Percentiles rank a stretch among this genome's conserved stretches.
phyloP scores from a whole-genome alignment of 257 asterid genomes.

The Primulina huaijiensis region DNA sequence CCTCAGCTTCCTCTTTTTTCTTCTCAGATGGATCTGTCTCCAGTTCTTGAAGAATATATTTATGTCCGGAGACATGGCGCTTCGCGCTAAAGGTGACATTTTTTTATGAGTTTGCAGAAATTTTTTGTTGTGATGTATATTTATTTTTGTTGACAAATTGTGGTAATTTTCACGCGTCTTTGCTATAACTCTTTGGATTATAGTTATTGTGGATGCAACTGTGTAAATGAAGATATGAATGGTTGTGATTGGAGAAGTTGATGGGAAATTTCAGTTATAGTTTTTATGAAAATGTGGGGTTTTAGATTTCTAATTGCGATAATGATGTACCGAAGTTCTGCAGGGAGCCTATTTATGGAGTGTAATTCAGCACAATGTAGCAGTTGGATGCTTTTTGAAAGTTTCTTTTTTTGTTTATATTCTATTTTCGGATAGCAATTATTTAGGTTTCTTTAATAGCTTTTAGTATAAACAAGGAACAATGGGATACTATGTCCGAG shows the following conservation, averaged over 20 bases:
- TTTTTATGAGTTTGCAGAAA: not conserved
- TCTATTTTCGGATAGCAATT: not conserved
- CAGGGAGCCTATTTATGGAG: not conserved
- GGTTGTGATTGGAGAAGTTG: not conserved
- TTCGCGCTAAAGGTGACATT: slow-evolving; percentile 44
- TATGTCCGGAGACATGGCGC: slow-evolving; percentile 38
- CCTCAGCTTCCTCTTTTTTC: slow-evolving; percentile 35
- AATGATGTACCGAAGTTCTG: not conserved
- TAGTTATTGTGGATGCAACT: slow-evolving; percentile 3
- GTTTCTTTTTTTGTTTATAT: not conserved
- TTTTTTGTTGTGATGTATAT: slow-evolving; percentile 5
- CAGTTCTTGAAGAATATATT: slow-evolving; percentile 29
- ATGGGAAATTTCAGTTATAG: not conserved
- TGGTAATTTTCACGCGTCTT: not conserved
- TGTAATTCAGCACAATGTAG: not conserved
- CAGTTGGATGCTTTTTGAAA: not conserved
- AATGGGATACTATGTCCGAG: not conserved
- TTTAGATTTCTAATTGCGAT: not conserved
- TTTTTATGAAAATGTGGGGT: not conserved
- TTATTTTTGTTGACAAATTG: not conserved
- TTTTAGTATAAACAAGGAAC: slow-evolving; percentile 1
- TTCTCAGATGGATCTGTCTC: slow-evolving; percentile 31
- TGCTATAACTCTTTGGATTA: not conserved
- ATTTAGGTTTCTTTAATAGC: not conserved
- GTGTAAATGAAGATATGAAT: not conserved